These are phyloP conservation scores for Mortierella sp. DNA, from an alignment of 371 early-diverging fungal species.

Conservation along the genomic window DNA sequence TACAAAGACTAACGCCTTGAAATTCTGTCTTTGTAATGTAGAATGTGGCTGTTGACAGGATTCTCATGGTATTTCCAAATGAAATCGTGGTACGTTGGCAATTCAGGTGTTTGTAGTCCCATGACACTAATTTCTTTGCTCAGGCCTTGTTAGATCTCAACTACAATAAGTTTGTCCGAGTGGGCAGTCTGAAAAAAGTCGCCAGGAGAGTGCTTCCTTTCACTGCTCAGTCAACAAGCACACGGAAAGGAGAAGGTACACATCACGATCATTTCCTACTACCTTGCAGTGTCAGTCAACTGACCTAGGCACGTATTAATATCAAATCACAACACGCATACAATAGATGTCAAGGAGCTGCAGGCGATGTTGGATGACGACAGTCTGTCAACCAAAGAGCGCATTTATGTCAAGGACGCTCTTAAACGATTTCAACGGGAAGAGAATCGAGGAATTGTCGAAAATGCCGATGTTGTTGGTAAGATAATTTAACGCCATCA, in stretches of 20 bases:
- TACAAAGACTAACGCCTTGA: background rate
- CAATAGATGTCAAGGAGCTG: conserved; percentile 78
- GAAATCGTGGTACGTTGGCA: background rate
- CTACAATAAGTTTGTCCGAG: conserved; percentile 85
- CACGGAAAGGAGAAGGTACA: conserved; percentile 65
- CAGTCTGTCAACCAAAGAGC: conserved; percentile 66
- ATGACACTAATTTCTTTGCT: background rate
- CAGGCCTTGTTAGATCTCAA: conserved; percentile 74
- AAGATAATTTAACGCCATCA: background rate
- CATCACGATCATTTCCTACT: background rate
- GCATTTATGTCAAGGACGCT: conserved; percentile 71
- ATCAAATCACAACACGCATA: background rate
- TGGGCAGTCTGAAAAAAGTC: conserved; percentile 91
- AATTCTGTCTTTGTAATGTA: background rate
- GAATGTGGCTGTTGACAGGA: conserved; percentile 94
- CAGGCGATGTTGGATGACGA: conserved; percentile 78
- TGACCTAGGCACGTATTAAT: background rate
- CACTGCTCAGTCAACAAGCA: conserved; percentile 68
- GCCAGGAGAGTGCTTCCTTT: conserved; percentile 78
- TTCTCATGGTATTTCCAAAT: conserved; percentile 66
- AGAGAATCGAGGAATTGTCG: conserved; percentile 67
- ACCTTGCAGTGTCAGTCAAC: background rate
- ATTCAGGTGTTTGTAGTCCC: background rate
- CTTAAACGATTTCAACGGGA: conserved; percentile 73
- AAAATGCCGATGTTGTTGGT: conserved; percentile 73